Percentiles rank a stretch among this genome's conserved stretches.
phyloP scores from a whole-genome alignment of 169 alveolate genomes.

The Ichthyophthirius multifiliis region DNA sequence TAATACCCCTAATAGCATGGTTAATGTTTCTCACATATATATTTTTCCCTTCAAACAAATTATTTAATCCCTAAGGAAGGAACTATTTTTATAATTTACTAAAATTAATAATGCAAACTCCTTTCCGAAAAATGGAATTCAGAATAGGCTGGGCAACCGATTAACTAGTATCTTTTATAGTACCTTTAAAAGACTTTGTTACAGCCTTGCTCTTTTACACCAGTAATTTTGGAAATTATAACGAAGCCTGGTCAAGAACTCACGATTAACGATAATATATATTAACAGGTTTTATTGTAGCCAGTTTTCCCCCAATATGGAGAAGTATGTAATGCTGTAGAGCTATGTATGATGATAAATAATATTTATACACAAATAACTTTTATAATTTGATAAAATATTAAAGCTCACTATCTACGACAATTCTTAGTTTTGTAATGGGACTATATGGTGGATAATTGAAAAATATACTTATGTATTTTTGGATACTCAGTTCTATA shows the following conservation, averaged over 20 bases:
- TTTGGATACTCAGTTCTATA: background rate
- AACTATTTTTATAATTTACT: background rate
- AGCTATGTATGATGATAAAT: background rate
- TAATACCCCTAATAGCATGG: background rate
- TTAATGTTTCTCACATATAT: background rate
- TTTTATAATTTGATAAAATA: background rate
- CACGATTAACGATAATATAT: background rate
- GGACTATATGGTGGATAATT: no score
- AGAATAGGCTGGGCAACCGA: slow-evolving; percentile 13
- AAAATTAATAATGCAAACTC: background rate
- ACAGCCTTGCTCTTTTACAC: background rate
- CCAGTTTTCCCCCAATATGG: background rate
- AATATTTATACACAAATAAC: background rate
- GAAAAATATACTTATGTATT: no score
- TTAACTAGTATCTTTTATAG: background rate
- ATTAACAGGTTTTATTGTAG: background rate
- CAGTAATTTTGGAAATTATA: background rate
- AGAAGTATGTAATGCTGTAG: background rate
- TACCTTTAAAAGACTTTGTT: background rate
- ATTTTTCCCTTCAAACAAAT: background rate
- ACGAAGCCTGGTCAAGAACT: background rate
- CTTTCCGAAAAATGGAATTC: slow-evolving; percentile 2
- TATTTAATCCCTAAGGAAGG: slow-evolving; percentile 3
- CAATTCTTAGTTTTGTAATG: background rate
- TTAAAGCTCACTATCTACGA: background rate